Percentiles rank a stretch among this genome's conserved stretches.
Evolutionary conservation across 352 stramenopile genomes (phyloP).

Genomic region (Pythium aristosporum): DNA sequence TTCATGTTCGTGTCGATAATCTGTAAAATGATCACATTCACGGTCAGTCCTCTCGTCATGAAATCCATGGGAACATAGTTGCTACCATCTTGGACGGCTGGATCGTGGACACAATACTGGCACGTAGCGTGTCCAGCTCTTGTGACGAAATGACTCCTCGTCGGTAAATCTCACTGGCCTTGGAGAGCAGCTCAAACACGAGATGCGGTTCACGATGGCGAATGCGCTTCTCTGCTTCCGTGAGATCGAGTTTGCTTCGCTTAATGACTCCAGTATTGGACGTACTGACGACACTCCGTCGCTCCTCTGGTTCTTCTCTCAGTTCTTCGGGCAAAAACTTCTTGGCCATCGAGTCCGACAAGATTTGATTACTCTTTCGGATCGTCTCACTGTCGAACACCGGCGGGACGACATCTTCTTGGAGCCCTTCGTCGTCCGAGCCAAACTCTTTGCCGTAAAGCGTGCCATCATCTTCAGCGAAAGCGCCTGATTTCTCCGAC

Average conservation of each 20-base stretch:
- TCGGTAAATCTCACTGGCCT: conserved; percentile 84
- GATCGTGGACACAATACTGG: conserved; percentile 77
- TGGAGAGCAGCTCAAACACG: conserved; percentile 78
- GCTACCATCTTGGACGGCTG: conserved; percentile 82
- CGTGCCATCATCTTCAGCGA: conserved; percentile 80
- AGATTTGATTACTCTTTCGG: conserved; percentile 68
- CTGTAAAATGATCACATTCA: conserved; percentile 24
- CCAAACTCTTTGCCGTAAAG: conserved; percentile 82
- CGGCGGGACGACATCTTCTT: conserved; percentile 51
- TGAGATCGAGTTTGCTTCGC: conserved; percentile 77
- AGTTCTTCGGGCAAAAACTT: conserved; percentile 76
- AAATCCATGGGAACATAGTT: neutral
- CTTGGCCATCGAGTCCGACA: conserved; percentile 81
- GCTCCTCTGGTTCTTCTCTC: conserved; percentile 6
- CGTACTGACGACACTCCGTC: conserved; percentile 39
- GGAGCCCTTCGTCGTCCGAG: conserved; percentile 43
- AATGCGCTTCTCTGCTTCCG: conserved; percentile 81
- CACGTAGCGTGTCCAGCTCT: conserved; percentile 71
- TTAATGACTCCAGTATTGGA: conserved; percentile 82
- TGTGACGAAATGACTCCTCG: conserved; percentile 77
- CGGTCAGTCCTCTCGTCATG: neutral
- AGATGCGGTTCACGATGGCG: conserved; percentile 79
- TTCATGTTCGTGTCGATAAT: conserved; percentile 83
- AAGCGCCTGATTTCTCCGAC: conserved; percentile 61
- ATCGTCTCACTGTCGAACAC: conserved; percentile 57